A percentile compares a stretch with the other conserved stretches of the same genome.
phyloP scores from a whole-genome alignment of 805 yeast genomes.

The Kuraishia borneana region DNA sequence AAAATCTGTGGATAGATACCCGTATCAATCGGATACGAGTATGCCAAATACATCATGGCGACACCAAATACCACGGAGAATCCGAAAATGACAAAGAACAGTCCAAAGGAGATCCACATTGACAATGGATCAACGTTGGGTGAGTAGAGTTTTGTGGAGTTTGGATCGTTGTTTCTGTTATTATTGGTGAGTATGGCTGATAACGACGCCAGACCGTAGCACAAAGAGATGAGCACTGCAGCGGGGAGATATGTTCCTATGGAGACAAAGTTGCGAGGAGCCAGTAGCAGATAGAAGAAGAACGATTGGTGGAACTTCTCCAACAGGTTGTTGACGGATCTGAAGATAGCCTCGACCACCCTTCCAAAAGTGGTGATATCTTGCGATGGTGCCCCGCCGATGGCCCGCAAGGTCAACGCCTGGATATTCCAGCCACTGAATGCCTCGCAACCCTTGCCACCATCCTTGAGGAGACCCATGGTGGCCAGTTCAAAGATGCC shows the following conservation, averaged over 20 bases:
- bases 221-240: slow-evolving; percentile 58
- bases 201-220: slow-evolving; percentile 60
- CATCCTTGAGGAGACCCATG: slow-evolving; percentile 42
- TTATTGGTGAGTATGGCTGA: slow-evolving; percentile 39
- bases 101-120: slow-evolving; percentile 16
- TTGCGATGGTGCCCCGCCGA: slow-evolving; percentile 37
- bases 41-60: slow-evolving; percentile 7
- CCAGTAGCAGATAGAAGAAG: slow-evolving; percentile 77
- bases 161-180: slow-evolving; percentile 12
- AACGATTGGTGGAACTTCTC: slow-evolving; percentile 97
- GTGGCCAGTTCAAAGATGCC: slow-evolving; percentile 63
- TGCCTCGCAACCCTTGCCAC: slow-evolving; percentile 67
- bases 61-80: slow-evolving; percentile 14
- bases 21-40: slow-evolving; percentile 5
- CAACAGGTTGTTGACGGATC: slow-evolving; percentile 82
- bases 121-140: slow-evolving; percentile 14
- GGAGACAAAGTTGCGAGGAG: slow-evolving; percentile 76
- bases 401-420: slow-evolving; percentile 70
- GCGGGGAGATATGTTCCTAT: slow-evolving; percentile 90
- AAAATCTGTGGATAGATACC: slow-evolving; percentile 6
- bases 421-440: slow-evolving; percentile 96
- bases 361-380: slow-evolving; percentile 93
- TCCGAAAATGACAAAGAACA: slow-evolving; percentile 16
- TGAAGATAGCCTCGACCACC: slow-evolving; percentile 73
- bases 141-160: slow-evolving; percentile 2